Evolutionary conservation across 73 alveolate species (phyloP).

Genomic region (Effrenium voratum): DNA sequence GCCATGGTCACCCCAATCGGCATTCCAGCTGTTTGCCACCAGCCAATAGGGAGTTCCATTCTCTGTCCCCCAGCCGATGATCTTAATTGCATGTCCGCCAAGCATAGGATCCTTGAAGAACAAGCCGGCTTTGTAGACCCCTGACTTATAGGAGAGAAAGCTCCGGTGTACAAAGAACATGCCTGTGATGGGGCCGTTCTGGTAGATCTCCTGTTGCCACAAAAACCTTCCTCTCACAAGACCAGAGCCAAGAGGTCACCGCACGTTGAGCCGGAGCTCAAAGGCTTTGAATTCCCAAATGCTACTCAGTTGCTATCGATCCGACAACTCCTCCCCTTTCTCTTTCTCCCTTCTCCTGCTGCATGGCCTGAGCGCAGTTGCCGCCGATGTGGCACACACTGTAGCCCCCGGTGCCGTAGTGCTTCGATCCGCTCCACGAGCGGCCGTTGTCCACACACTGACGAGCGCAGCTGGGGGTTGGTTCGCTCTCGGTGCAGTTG

Average conservation of each 20-base stretch:
- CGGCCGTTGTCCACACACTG: slow-evolving; percentile 95
- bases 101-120: slow-evolving; percentile 94
- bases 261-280: background rate
- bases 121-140: slow-evolving; percentile 97
- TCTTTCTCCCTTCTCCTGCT: slow-evolving; percentile 16
- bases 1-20: slow-evolving; percentile 97
- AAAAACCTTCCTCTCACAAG: background rate
- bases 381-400: slow-evolving; percentile 78
- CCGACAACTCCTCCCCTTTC: background rate
- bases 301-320: no score
- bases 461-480: slow-evolving; percentile 95
- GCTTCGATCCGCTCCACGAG: slow-evolving; percentile 56
- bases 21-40: slow-evolving; percentile 97
- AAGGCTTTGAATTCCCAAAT: background rate
- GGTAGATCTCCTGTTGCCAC: slow-evolving; percentile 17
- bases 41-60: slow-evolving; percentile 96
- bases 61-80: slow-evolving; percentile 97
- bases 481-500: slow-evolving; percentile 54
- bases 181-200: slow-evolving; percentile 79
- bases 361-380: slow-evolving; percentile 52
- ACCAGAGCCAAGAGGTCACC: background rate
- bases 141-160: slow-evolving; percentile 97
- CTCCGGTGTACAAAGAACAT: slow-evolving; percentile 98
- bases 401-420: slow-evolving; percentile 58
- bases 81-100: slow-evolving; percentile 97